Evolutionary conservation across 768 basidiomycete species (phyloP).

Genomic region (Trametes coccinea): DNA sequence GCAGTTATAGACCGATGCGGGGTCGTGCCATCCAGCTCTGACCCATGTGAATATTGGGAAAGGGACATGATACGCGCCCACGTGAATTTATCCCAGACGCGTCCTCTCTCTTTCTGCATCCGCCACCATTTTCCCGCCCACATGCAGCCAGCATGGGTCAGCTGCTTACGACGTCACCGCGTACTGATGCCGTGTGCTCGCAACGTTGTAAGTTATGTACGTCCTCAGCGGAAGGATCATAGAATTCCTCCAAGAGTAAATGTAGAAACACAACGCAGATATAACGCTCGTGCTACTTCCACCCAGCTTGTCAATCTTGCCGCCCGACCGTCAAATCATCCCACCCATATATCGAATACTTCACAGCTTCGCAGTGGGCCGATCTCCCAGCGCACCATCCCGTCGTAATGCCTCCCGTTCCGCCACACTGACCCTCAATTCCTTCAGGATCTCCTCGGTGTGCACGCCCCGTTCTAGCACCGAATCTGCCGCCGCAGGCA

Average conservation of each 20-base stretch:
- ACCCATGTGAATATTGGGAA: slow-evolving; percentile 18
- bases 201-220: no score
- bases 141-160: not conserved
- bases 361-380: slow-evolving; percentile 15
- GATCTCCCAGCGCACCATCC: slow-evolving; percentile 16
- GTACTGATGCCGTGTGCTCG: no score
- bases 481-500: not conserved
- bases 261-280: no score
- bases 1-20: slow-evolving; percentile 9
- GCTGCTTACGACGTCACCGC: not conserved
- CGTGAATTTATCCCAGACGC: slow-evolving; percentile 19
- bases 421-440: slow-evolving; percentile 15
- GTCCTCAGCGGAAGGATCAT: no score
- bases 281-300: no score
- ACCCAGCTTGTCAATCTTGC: not conserved
- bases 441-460: slow-evolving; percentile 22
- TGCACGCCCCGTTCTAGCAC: slow-evolving; percentile 14
- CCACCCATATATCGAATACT: not conserved
- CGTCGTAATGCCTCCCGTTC: slow-evolving; percentile 8
- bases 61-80: slow-evolving; percentile 8
- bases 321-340: not conserved
- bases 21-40: slow-evolving; percentile 2
- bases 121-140: slow-evolving; percentile 2
- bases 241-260: no score
- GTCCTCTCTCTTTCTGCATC: not conserved